A percentile compares a stretch with the other conserved stretches of the same genome.
These are phyloP conservation scores for Macrolepiota albuminosa DNA, from an alignment of 768 basidiomycete species.

Conservation along the genomic window DNA sequence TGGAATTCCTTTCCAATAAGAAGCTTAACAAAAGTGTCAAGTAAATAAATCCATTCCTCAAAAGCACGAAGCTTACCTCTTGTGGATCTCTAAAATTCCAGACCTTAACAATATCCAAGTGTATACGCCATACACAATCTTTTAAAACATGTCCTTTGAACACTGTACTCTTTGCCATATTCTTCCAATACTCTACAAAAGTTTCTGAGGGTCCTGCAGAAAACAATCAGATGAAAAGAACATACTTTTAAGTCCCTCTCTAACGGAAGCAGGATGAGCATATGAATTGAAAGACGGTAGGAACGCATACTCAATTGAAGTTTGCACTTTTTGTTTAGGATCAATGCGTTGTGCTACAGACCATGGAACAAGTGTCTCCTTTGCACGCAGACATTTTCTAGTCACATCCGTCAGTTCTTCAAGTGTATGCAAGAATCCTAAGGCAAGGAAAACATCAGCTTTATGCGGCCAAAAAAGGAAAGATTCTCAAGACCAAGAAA, in stretches of 20 bases:
- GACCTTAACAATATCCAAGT: not conserved
- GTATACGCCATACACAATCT: slow-evolving; percentile 5
- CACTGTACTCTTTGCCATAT: slow-evolving; percentile 2
- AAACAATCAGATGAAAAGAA: not conserved
- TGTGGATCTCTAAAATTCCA: slow-evolving; percentile 6
- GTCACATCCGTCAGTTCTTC: not conserved
- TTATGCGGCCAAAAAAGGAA: not conserved
- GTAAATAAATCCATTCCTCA: not conserved
- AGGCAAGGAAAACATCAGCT: not conserved
- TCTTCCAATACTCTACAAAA: slow-evolving; percentile 1
- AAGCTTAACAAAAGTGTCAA: not conserved
- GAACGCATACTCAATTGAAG: not conserved
- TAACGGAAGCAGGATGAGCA: not conserved
- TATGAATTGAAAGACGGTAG: not conserved
- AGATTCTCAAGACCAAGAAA: not conserved
- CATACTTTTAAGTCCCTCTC: slow-evolving; percentile 1
- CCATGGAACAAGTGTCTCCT: slow-evolving; percentile 3
- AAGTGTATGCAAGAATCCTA: not conserved
- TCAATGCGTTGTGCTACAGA: slow-evolving; percentile 3
- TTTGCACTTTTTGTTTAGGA: not conserved
- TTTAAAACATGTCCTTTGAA: not conserved
- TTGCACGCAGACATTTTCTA: not conserved
- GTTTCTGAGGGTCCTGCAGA: not conserved
- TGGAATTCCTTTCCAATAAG: not conserved
- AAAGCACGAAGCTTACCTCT: not conserved